Base-by-base conservation (phyloP, 1,284 basidiomycete genomes). In the Irpex sp. region DNA sequence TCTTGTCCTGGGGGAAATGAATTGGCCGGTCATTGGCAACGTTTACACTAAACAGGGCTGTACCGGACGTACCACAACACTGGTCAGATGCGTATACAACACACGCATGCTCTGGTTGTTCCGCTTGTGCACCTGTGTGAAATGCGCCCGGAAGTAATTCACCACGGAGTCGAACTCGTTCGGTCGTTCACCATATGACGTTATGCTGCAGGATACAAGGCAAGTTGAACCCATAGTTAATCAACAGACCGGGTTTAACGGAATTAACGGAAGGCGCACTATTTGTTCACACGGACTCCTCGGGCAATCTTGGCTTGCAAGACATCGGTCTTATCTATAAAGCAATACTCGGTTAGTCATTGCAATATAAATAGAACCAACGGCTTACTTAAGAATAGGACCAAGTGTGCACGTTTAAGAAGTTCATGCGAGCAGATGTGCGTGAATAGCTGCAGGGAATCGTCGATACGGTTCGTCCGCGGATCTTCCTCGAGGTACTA, bases 401-500 rank as follows among this genome's bases (percentile, higher is more conserved):
- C 90, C 10, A 93, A 73, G 69, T 93, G 91, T 23, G 90, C 87
- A 51, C 80, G 85, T 72, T 91, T 91, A 59, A 93, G 77, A 48
- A 93, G 78, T 23, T 81, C 80, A 69, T 91, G 91, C n/a, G 87
- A 87, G 69, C 90, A 92, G 21, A 93, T 91, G 65, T 89, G 83
- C 9, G 89, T 90, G 72, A 92, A 93, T 14, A 93, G 77, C 73
- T 93, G 90, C 21, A 93, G 74, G 0, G 90, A 92, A 70, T 93
- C 90, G 67, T 93, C 90, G 49, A 93, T 91, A 59, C 90, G 79
- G 67, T 93, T 93, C 52, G 86, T 89, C 60, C 85, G 82, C 21
- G 88, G 86, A 69, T 93, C 90, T 75, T 93, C 90, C 69, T 92
- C 90, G 21, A 93, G 78, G 70, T 91, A 92, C 87, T 93, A 65